Conservation (phyloP, 805 yeast species). For the Candida berthetii region DNA sequence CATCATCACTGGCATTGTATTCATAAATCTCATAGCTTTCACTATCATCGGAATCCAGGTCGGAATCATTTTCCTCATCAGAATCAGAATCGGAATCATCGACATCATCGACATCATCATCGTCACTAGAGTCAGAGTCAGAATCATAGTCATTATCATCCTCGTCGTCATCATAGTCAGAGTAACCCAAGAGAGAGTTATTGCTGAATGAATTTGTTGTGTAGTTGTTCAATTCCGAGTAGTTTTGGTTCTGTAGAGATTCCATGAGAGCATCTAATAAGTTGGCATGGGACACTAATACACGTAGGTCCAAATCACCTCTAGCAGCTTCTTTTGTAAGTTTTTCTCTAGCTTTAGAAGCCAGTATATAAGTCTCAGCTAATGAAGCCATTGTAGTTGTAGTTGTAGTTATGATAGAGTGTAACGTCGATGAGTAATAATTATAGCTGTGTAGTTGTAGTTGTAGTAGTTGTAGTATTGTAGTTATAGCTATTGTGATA, state of each 20-base stretch:
- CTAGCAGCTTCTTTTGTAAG: conserved; percentile 56
- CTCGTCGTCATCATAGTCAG: background rate
- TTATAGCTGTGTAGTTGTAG: too few relatives aligned
- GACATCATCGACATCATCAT: conserved; percentile 7
- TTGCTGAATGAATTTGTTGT: conserved; percentile 6
- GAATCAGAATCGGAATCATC: conserved; percentile 24
- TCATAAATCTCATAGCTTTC: background rate
- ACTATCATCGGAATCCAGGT: conserved; percentile 9
- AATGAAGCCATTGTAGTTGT: background rate
- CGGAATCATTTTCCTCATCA: conserved; percentile 15
- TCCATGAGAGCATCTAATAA: conserved; percentile 60
- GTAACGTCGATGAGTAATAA: too few relatives aligned
- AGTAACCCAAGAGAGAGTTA: background rate
- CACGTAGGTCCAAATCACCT: conserved; percentile 49
- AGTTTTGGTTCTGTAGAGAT: conserved; percentile 11
- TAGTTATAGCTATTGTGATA: too few relatives aligned
- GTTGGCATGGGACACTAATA: conserved; percentile 65
- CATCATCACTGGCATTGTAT: conserved; percentile 1
- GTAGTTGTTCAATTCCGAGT: conserved; percentile 26
- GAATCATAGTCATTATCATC: background rate
- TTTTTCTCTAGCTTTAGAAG: conserved; percentile 58
- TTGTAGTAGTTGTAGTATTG: too few relatives aligned
- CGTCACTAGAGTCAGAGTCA: conserved; percentile 11
- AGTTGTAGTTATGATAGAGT: too few relatives aligned
- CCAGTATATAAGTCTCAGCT: conserved; percentile 53